Evolutionary conservation across 2,329 filamentous ascomycete species (phyloP).

Genomic region (Aciculosporium take): DNA sequence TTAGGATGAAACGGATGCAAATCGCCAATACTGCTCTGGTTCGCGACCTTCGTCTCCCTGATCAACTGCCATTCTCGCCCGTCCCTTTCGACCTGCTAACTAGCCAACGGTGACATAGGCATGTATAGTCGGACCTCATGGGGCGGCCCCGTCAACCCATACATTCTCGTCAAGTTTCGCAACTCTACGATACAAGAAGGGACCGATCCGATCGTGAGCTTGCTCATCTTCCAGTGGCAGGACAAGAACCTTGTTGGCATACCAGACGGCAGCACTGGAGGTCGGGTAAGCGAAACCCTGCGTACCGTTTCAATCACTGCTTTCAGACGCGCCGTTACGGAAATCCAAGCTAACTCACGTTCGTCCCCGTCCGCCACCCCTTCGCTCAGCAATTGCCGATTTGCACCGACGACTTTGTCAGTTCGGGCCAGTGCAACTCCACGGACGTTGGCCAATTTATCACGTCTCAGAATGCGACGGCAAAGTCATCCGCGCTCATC

Average conservation of each 20-base stretch:
- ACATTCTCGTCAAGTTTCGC: constrained; percentile 72
- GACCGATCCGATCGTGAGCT: constrained; percentile 61
- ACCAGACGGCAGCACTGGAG: constrained; percentile 41
- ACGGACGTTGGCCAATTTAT: constrained; percentile 78
- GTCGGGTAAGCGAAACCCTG: constrained; percentile 31
- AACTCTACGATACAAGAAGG: constrained; percentile 39
- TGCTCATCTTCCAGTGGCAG: constrained; percentile 89
- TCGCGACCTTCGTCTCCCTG: constrained; percentile 10
- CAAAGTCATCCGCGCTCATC: constrained; percentile 56
- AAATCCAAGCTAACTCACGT: background rate
- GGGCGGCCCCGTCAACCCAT: constrained; percentile 79
- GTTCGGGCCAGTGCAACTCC: constrained; percentile 55
- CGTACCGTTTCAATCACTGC: background rate
- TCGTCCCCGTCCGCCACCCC: background rate
- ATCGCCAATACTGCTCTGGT: constrained; percentile 67
- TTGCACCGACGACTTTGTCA: constrained; percentile 60
- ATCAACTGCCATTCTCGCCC: constrained; percentile 5
- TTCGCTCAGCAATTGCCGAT: constrained; percentile 34
- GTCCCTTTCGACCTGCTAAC: background rate
- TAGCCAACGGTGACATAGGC: constrained; percentile 30
- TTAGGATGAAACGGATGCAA: constrained; percentile 61
- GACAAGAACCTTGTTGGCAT: constrained; percentile 70
- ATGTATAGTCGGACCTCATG: constrained; percentile 89
- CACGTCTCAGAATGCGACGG: constrained; percentile 58
- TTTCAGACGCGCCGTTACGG: too few relatives aligned